Conservation (phyloP, 2,329 filamentous ascomycete species). For the Sporothrix inflata region DNA sequence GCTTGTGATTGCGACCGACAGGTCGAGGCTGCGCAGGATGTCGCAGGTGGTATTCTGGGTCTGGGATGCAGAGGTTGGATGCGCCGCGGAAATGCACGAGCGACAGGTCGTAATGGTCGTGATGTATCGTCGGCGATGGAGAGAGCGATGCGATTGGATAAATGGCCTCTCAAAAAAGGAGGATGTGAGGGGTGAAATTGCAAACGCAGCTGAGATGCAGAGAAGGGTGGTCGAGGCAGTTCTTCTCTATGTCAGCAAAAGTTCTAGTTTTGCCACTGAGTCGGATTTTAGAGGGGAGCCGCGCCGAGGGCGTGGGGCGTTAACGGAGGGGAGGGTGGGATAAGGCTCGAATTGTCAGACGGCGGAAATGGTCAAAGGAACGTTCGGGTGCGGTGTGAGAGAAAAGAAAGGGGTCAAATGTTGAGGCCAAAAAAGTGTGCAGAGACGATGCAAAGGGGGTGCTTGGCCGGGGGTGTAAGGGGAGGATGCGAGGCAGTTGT, state of each 20-base stretch:
- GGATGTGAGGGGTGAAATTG: slow-evolving; percentile 12
- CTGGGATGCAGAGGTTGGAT: not conserved
- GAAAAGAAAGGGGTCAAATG: not conserved
- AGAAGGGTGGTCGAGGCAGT: slow-evolving; percentile 15
- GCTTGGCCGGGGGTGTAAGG: slow-evolving; percentile 10
- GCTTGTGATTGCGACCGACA: slow-evolving; percentile 18
- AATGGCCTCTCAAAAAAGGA: not conserved
- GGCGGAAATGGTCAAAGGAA: not conserved
- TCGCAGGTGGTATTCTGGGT: not conserved
- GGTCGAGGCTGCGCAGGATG: slow-evolving; percentile 22
- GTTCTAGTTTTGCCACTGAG: slow-evolving; percentile 29
- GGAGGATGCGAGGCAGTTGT: slow-evolving; percentile 7
- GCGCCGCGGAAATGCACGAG: not conserved
- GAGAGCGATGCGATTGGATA: slow-evolving; percentile 19
- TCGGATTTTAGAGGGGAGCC: slow-evolving; percentile 30
- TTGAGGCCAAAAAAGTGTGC: not conserved
- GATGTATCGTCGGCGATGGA: slow-evolving; percentile 10
- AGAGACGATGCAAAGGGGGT: not conserved
- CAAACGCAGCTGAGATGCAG: slow-evolving; percentile 29
- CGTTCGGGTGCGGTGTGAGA: not conserved
- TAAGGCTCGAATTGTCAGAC: slow-evolving; percentile 18
- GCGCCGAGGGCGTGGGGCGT: slow-evolving; percentile 24
- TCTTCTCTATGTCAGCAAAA: slow-evolving; percentile 30
- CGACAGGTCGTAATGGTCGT: not conserved
- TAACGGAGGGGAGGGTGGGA: slow-evolving; percentile 19